These are phyloP conservation scores for Ascochyta pisi DNA, from an alignment of 2,329 filamentous ascomycete genomes.

Conservation along the genomic window DNA sequence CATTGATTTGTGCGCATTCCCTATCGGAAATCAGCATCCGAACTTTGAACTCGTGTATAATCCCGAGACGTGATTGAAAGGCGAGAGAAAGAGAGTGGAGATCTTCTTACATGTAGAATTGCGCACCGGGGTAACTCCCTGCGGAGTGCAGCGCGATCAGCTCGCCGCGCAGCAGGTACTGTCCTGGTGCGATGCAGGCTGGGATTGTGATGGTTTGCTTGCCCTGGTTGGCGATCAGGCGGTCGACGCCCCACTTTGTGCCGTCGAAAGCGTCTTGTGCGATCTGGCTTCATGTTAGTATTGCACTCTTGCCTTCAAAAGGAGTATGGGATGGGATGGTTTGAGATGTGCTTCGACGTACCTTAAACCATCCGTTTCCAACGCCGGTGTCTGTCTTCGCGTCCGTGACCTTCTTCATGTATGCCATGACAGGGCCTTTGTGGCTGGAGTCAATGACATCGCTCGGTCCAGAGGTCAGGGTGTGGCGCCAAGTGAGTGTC, in stretches of 20 bases:
- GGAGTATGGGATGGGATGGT: not conserved
- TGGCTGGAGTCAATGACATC: conserved; percentile 66
- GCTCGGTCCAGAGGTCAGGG: conserved; percentile 53
- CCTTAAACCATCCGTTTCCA: conserved; percentile 35
- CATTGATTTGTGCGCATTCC: conserved; percentile 46
- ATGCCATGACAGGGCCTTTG: conserved; percentile 63
- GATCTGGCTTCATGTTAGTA: conserved; percentile 43
- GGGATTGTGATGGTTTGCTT: conserved; percentile 52
- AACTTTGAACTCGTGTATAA: no score
- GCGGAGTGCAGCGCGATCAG: conserved; percentile 54
- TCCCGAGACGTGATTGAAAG: no score
- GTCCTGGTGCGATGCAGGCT: conserved; percentile 46
- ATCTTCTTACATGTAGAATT: conserved; percentile 48
- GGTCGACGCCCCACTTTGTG: conserved; percentile 45
- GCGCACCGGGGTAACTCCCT: conserved; percentile 44
- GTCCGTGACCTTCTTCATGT: conserved; percentile 63
- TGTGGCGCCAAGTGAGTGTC: conserved; percentile 65
- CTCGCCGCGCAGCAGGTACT: conserved; percentile 54
- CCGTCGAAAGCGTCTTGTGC: conserved; percentile 49
- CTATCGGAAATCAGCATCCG: no score
- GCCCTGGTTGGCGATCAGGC: conserved; percentile 50
- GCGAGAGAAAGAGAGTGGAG: no score
- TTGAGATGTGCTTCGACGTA: not conserved
- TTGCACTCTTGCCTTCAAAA: not conserved
- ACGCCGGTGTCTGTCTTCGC: conserved; percentile 48